Conservation (phyloP, 768 basidiomycete species). For the Crassisporium funariophilum region DNA sequence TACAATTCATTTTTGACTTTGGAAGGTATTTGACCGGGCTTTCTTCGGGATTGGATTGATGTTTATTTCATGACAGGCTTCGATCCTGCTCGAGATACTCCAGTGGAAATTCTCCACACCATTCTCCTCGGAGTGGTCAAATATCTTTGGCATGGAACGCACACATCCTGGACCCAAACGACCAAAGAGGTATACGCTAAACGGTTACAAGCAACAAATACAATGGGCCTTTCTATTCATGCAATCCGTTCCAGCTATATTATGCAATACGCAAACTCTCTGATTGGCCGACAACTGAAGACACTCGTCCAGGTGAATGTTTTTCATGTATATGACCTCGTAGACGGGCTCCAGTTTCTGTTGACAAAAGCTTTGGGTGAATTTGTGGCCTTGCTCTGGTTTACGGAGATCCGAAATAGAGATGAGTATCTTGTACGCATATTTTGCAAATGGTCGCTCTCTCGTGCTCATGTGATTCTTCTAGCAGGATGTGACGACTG, state of each 20-base stretch:
- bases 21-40: conserved; percentile 6
- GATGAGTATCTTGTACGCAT: neutral
- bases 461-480: neutral
- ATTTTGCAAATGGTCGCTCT: neutral
- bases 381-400: too few species aligned
- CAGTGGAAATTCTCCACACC: neutral
- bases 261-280: neutral
- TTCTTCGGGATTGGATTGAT: neutral
- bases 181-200: neutral
- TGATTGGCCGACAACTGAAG: neutral
- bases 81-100: neutral
- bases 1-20: conserved; percentile 9
- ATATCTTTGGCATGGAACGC: neutral
- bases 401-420: neutral
- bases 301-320: neutral
- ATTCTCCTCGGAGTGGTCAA: neutral
- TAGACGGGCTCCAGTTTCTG: neutral
- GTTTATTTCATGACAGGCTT: neutral
- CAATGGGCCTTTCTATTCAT: neutral
- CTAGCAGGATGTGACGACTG: neutral
- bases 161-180: neutral
- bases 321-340: neutral
- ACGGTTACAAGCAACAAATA: neutral
- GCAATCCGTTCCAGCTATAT: neutral
- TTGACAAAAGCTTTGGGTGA: neutral